These are phyloP conservation scores for Hyphodiscus sp. DNA, from an alignment of 2,329 filamentous ascomycete species.

Conservation along the genomic window DNA sequence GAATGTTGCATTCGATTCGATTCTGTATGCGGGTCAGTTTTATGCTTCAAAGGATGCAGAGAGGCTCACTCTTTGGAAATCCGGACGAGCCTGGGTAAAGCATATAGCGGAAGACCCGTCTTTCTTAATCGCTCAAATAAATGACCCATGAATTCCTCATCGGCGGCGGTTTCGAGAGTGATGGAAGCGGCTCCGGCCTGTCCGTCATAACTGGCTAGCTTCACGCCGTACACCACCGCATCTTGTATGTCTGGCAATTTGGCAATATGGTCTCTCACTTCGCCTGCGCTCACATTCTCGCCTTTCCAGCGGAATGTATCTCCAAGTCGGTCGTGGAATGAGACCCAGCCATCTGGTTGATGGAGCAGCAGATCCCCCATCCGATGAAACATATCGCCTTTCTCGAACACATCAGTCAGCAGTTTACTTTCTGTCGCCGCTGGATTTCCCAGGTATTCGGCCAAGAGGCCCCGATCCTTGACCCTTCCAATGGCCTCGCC, in stretches of 20 bases:
- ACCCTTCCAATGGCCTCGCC: slow-evolving; percentile 40
- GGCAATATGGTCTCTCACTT: slow-evolving; percentile 39
- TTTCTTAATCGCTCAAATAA: slow-evolving; percentile 35
- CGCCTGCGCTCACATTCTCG: slow-evolving; percentile 41
- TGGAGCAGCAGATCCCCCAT: slow-evolving; percentile 39
- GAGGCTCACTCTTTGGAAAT: slow-evolving; percentile 36
- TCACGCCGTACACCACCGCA: slow-evolving; percentile 39
- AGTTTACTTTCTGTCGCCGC: slow-evolving; percentile 39
- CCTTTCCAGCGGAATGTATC: slow-evolving; percentile 49
- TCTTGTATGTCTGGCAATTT: slow-evolving; percentile 35
- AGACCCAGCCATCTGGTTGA: slow-evolving; percentile 36
- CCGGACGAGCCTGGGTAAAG: slow-evolving; percentile 40
- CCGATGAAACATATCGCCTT: slow-evolving; percentile 39
- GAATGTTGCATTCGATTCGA: slow-evolving; percentile 42
- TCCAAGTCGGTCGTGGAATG: slow-evolving; percentile 43
- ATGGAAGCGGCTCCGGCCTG: slow-evolving; percentile 42
- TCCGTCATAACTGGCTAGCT: slow-evolving; percentile 39
- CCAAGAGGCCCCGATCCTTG: slow-evolving; percentile 33
- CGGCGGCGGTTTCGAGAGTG: slow-evolving; percentile 32
- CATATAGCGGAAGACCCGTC: slow-evolving; percentile 40
- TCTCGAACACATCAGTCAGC: slow-evolving; percentile 37
- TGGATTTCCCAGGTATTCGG: slow-evolving; percentile 36
- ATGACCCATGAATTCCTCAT: slow-evolving; percentile 32
- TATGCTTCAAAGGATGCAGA: not conserved
- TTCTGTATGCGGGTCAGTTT: slow-evolving; percentile 18